Evolutionary conservation across 1,284 basidiomycete genomes (phyloP).

Genomic region (Ceratobasidium sp.): DNA sequence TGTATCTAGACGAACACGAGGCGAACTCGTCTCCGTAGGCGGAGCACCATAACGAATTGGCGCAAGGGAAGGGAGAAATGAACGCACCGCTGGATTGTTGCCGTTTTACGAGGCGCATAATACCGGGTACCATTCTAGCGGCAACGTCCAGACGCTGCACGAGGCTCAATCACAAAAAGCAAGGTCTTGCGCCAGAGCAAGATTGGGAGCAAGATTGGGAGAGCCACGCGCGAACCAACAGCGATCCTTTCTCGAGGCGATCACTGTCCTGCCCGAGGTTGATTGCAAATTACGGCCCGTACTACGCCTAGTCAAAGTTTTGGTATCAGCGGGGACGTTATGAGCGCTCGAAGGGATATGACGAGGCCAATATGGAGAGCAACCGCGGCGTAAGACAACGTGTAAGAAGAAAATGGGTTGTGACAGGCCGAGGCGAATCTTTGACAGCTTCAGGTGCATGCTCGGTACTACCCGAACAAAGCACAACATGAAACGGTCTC

Average conservation of each 20-base stretch:
- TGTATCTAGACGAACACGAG: background rate
- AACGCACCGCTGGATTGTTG: conserved; percentile 33
- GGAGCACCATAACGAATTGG: background rate
- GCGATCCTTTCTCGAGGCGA: conserved; percentile 34
- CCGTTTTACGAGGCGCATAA: background rate
- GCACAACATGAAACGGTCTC: conserved; percentile 14
- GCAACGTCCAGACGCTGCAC: conserved; percentile 26
- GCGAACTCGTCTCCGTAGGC: conserved; percentile 5
- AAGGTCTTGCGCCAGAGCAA: conserved; percentile 2
- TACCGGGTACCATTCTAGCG: conserved; percentile 5
- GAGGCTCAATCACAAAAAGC: background rate
- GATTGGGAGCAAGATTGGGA: conserved; percentile 4
- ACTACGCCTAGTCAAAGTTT: background rate
- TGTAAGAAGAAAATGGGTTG: background rate
- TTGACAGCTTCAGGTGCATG: background rate
- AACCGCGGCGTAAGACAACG: background rate
- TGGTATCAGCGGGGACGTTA: background rate
- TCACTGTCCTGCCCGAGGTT: conserved; percentile 5
- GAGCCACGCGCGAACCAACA: background rate
- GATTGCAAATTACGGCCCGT: conserved; percentile 18
- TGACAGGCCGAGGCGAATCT: conserved; percentile 7
- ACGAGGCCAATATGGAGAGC: conserved; percentile 1
- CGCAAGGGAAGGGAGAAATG: conserved; percentile 5
- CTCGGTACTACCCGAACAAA: background rate
- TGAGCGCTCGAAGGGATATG: conserved; percentile 2